Conservation (phyloP, 805 yeast species). For the Metschnikowia colocasiae region DNA sequence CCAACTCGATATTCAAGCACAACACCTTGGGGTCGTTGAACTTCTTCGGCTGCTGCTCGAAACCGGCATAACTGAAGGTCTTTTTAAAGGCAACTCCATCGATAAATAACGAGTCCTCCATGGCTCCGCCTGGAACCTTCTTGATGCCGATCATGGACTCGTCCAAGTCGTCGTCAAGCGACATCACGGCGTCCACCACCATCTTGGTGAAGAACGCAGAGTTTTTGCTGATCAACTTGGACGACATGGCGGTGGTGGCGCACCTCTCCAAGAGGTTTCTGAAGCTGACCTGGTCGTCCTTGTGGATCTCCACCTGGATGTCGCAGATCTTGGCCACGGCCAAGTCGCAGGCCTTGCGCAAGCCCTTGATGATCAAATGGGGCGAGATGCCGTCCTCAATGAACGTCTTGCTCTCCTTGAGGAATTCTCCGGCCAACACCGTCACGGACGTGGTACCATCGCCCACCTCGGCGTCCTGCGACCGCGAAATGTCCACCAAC, state of each 20-base stretch:
- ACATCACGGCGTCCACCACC: constrained; percentile 93
- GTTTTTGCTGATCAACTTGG: constrained; percentile 85
- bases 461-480: constrained; percentile 98
- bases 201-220: constrained; percentile 87
- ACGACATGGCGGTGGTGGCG: constrained; percentile 96
- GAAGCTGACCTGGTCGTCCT: constrained; percentile 49
- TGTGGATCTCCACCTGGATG: constrained; percentile 65
- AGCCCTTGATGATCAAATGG: constrained; percentile 83
- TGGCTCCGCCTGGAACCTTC: constrained; percentile 92
- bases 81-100: constrained; percentile 97
- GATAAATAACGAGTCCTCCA: constrained; percentile 87
- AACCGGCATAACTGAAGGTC: constrained; percentile 96
- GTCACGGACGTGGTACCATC: constrained; percentile 98
- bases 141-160: constrained; percentile 91
- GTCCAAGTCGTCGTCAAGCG: constrained; percentile 81
- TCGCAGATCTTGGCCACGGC: constrained; percentile 73
- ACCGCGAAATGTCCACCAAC: constrained; percentile 87
- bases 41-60: constrained; percentile 94
- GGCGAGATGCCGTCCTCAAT: constrained; percentile 96
- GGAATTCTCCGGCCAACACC: constrained; percentile 87
- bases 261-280: constrained; percentile 82
- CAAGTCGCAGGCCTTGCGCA: constrained; percentile 72
- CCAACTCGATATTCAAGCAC: constrained; percentile 86
- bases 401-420: constrained; percentile 84
- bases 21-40: constrained; percentile 79